Evolutionary conservation across 192 early-diverging fungal species (phyloP), one percentile per base, ranked within the genome.

Genomic region (Mortierella antarctica): DNA sequence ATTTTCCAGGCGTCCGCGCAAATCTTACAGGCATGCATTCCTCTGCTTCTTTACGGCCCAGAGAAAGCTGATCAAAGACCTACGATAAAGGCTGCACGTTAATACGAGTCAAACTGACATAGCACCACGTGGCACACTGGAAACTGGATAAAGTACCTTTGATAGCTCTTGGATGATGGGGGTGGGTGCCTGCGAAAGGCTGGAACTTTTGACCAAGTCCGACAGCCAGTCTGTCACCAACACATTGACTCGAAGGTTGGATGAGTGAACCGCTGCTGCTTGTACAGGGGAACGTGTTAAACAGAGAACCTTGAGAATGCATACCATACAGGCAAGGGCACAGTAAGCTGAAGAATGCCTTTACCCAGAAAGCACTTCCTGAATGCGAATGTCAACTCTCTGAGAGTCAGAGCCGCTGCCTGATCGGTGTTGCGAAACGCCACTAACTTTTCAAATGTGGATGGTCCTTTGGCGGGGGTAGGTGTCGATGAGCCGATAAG

Each of bases 201-300:
- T 56, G 14, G 64, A 54, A 4, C 46, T 62, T 23, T 65, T 62
- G 12, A 67, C 49, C 10, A 67, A 44, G 44, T 69, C 62, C 7
- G 74, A 63, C 6, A 76, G 64, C 74, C 74, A 76, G 40, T 68
- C 60, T 15, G 48, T 61, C 39, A 76, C 49, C n/a, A 76, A 68
- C 9, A 69, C 48, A 15, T 76, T 68, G 42, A 40, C 23, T 6
- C 39, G 10, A 2, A 69, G 20, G 6, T 21, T 49, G 6, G 54
- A 53, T 0, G 47, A 60, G 15, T 64, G 39, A 44, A 69, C 13
- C 11, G 31, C 31, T 31, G 31, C 31, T 31, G 3, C 31, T 31
- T 31, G 3, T 31, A 31, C 31, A 31, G 31, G 1, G 31, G 31
- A 31, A 31, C 3, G 31, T 1, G 31, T 31, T 31, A 31, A 31